phyloP scores from a whole-genome alignment of 352 stramenopile species.

The Thraustochytrium striatum region DNA sequence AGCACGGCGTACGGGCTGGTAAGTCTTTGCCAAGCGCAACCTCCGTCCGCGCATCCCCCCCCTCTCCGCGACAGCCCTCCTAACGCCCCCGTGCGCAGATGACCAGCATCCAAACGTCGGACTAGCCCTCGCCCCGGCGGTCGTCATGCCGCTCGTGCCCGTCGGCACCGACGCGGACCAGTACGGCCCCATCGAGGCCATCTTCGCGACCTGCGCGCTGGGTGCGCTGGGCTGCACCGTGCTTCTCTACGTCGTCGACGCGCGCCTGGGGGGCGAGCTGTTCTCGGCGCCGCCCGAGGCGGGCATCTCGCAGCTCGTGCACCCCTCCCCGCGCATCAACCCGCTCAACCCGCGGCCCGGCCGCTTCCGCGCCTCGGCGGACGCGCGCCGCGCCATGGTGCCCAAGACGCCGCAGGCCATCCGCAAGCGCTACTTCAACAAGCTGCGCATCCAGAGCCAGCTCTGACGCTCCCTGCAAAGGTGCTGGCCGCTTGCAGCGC shows the following conservation, averaged over 20 bases:
- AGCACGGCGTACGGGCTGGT: slow-evolving; percentile 30
- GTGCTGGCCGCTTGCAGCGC: too few species aligned
- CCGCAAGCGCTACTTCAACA: slow-evolving; percentile 33
- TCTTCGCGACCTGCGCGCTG: slow-evolving; percentile 4
- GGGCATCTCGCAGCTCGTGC: not conserved
- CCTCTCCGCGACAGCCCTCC: too few species aligned
- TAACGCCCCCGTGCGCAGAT: not conserved
- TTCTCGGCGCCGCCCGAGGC: not conserved
- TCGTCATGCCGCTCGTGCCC: slow-evolving; percentile 29
- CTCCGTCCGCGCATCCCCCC: too few species aligned
- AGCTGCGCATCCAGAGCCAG: slow-evolving; percentile 37
- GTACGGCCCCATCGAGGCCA: slow-evolving; percentile 29
- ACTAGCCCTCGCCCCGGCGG: not conserved
- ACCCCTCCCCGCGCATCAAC: slow-evolving; percentile 38
- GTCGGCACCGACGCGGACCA: not conserved
- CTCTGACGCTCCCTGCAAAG: too few species aligned
- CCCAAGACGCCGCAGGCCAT: slow-evolving; percentile 39
- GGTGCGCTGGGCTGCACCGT: slow-evolving; percentile 19
- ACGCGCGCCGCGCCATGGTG: not conserved
- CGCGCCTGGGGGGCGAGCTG: not conserved
- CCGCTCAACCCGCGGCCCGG: slow-evolving; percentile 28
- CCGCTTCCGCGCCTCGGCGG: not conserved
- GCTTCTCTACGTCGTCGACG: slow-evolving; percentile 38
- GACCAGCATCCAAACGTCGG: slow-evolving; percentile 41
- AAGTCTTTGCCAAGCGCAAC: too few species aligned